A percentile compares a stretch with the other conserved stretches of the same genome.
These are phyloP conservation scores for Trametes pubescens DNA, from an alignment of 1,284 basidiomycete genomes.

Conservation along the genomic window DNA sequence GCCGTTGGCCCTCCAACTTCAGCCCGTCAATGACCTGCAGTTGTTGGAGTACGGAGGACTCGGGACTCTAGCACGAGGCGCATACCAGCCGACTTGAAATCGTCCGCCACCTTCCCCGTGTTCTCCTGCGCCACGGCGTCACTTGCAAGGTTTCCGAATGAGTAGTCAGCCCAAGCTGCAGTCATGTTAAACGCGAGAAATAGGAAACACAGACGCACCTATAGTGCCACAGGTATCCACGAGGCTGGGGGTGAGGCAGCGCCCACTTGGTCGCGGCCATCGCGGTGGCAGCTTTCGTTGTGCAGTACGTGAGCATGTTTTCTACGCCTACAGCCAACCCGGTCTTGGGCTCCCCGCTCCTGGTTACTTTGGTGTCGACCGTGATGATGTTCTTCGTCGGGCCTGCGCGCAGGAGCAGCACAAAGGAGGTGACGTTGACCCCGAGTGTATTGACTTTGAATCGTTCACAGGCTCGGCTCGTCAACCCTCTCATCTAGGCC, in stretches of 20 bases:
- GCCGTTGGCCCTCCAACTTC: constrained; percentile 34
- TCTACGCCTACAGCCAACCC: constrained; percentile 28
- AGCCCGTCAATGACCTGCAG: constrained; percentile 40
- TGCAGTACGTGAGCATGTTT: constrained; percentile 41
- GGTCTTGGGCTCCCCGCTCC: constrained; percentile 42
- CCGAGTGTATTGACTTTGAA: constrained; percentile 50
- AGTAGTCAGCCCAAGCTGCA: too few relatives aligned
- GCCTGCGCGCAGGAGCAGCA: constrained; percentile 48
- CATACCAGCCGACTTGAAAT: not conserved
- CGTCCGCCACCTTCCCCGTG: not conserved
- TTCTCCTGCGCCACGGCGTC: not conserved
- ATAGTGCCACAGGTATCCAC: constrained; percentile 40
- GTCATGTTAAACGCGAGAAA: too few relatives aligned
- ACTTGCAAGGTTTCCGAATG: not conserved
- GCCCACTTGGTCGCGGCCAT: constrained; percentile 52
- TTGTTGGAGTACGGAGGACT: constrained; percentile 42
- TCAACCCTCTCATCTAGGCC: not conserved
- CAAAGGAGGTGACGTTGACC: constrained; percentile 46
- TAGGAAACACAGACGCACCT: constrained; percentile 7
- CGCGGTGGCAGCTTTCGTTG: constrained; percentile 50
- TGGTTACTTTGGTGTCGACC: constrained; percentile 44
- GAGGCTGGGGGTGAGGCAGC: constrained; percentile 45
- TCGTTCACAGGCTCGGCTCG: constrained; percentile 14
- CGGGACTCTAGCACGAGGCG: constrained; percentile 36
- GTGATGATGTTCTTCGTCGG: constrained; percentile 49